Conservation (phyloP, 768 basidiomycete genomes). For the Clitopilus hobsonii region DNA sequence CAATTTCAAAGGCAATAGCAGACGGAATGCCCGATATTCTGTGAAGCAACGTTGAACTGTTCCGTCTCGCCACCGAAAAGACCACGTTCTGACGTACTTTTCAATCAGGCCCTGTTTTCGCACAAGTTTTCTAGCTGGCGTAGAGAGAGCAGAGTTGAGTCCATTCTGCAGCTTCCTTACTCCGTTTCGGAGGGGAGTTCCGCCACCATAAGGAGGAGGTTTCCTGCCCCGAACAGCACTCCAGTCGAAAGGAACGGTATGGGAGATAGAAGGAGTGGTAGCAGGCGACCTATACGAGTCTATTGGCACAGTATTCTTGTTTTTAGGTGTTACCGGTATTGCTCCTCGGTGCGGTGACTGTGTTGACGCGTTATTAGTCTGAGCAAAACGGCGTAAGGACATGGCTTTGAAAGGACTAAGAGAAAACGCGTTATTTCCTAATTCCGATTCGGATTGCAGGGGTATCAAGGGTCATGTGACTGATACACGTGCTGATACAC, state of each 20-base stretch:
- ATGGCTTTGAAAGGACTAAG: slow-evolving; percentile 21
- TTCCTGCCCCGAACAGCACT: slow-evolving; percentile 68
- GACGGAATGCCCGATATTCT: slow-evolving; percentile 70
- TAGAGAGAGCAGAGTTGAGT: slow-evolving; percentile 20
- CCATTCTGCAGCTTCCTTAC: slow-evolving; percentile 37
- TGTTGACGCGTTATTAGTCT: slow-evolving; percentile 37
- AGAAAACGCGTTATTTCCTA: background rate
- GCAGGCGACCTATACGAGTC: slow-evolving; percentile 56
- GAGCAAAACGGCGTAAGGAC: slow-evolving; percentile 57
- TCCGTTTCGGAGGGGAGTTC: slow-evolving; percentile 50
- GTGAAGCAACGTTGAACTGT: slow-evolving; percentile 7
- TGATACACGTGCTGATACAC: slow-evolving; percentile 1
- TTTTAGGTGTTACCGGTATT: slow-evolving; percentile 39
- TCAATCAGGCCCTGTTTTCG: slow-evolving; percentile 63
- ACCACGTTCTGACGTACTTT: slow-evolving; percentile 35
- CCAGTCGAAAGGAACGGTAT: slow-evolving; percentile 82
- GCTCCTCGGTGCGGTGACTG: slow-evolving; percentile 31
- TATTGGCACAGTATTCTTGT: slow-evolving; percentile 36
- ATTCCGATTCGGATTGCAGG: background rate
- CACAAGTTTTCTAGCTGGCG: slow-evolving; percentile 47
- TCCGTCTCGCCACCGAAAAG: background rate
- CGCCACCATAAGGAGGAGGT: slow-evolving; percentile 63
- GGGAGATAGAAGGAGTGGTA: slow-evolving; percentile 68
- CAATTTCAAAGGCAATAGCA: slow-evolving; percentile 70
- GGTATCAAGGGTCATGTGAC: background rate